Evolutionary conservation across 495 filamentous ascomycete genomes (phyloP).

Genomic region (Trypethelium eluteriae): DNA sequence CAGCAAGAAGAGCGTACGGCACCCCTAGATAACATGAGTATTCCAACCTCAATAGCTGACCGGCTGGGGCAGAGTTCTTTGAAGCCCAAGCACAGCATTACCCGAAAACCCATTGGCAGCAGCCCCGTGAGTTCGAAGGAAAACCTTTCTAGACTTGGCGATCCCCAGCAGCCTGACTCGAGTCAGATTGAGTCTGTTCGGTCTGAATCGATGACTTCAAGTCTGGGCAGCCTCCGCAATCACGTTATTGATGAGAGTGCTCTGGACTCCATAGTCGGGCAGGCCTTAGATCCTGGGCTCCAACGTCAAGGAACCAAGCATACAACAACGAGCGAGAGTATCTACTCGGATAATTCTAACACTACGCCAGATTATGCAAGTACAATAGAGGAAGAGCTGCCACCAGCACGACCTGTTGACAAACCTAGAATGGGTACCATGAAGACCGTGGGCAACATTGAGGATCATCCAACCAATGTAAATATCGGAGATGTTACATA

Average conservation of each 20-base stretch:
- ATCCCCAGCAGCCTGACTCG: not conserved
- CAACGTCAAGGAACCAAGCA: conserved; percentile 7
- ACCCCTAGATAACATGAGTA: not conserved
- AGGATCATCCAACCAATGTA: conserved; percentile 16
- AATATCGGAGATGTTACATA: not conserved
- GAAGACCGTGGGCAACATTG: conserved; percentile 66
- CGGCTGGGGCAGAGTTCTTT: not conserved
- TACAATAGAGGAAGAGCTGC: conserved; percentile 28
- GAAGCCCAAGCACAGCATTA: conserved; percentile 11
- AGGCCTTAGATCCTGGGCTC: not conserved
- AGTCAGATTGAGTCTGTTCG: not conserved
- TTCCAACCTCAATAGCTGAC: not conserved
- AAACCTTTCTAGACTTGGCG: conserved; percentile 3
- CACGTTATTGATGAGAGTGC: conserved; percentile 58
- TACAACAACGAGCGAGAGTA: not conserved
- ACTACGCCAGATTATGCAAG: conserved; percentile 42
- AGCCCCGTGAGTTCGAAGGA: conserved; percentile 6
- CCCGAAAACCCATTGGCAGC: conserved; percentile 14
- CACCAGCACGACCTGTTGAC: conserved; percentile 37
- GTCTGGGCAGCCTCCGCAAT: conserved; percentile 56
- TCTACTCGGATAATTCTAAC: conserved; percentile 26
- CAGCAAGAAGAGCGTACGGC: conserved; percentile 11
- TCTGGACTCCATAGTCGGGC: conserved; percentile 41
- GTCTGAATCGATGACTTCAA: conserved; percentile 37
- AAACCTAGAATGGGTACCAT: conserved; percentile 73